A percentile compares a stretch with the other conserved stretches of the same genome.
These are phyloP conservation scores for Pseudonitzschia multistriata DNA, from an alignment of 108 stramenopile species.

Conservation along the genomic window DNA sequence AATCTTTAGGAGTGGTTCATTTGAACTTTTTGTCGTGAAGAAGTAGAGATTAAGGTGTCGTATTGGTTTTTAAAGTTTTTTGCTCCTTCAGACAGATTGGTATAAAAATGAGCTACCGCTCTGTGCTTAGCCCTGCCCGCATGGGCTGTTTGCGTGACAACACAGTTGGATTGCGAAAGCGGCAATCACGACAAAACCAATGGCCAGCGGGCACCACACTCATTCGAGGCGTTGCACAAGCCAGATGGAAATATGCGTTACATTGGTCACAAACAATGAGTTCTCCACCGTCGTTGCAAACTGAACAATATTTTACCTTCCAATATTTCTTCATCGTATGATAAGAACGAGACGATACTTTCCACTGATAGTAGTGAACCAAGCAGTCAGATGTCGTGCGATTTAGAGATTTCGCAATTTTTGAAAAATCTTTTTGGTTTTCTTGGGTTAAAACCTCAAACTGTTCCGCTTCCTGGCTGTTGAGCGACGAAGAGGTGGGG, in stretches of 20 bases:
- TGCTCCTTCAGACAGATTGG: too few species aligned
- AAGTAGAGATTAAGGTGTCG: too few species aligned
- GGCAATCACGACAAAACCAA: conserved; percentile 78
- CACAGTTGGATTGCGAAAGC: background rate
- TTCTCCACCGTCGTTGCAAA: conserved; percentile 59
- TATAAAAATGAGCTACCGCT: too few species aligned
- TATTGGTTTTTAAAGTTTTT: too few species aligned
- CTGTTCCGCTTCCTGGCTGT: background rate
- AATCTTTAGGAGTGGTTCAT: too few species aligned
- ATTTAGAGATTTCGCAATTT: conserved; percentile 48
- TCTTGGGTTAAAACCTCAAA: conserved; percentile 25
- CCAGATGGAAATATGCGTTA: conserved; percentile 63
- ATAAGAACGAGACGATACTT: conserved; percentile 33
- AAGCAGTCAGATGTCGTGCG: conserved; percentile 47
- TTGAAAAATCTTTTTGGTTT: conserved; percentile 42
- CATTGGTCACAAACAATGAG: conserved; percentile 77
- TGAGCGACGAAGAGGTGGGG: background rate
- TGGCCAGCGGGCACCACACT: conserved; percentile 60
- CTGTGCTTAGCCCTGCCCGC: too few species aligned
- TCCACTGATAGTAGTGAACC: conserved; percentile 58
- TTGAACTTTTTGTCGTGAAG: too few species aligned
- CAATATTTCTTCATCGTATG: conserved; percentile 41
- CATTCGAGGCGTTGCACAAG: conserved; percentile 71
- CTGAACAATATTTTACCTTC: conserved; percentile 46
- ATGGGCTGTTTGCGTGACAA: background rate